Percentiles rank a stretch among this genome's conserved stretches.
Evolutionary conservation across 1,284 basidiomycete genomes (phyloP).

Genomic region (Singerocomus inundabilis): DNA sequence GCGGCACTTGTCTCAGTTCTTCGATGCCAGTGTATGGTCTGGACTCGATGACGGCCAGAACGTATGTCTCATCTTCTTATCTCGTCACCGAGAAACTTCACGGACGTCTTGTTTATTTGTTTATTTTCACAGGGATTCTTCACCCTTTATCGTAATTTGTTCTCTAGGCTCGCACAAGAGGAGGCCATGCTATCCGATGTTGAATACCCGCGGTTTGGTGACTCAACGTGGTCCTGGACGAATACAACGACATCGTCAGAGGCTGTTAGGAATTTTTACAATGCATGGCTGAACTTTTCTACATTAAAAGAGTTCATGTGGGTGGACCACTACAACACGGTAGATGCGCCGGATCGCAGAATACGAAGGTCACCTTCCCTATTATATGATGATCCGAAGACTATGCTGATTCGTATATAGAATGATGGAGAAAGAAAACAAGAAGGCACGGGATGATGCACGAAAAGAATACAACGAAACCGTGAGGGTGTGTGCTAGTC

Average conservation of each 20-base stretch:
- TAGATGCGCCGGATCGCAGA: conserved; percentile 85
- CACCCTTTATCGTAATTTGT: conserved; percentile 87
- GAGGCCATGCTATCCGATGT: conserved; percentile 63
- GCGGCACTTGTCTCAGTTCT: conserved; percentile 83
- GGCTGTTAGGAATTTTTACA: conserved; percentile 78
- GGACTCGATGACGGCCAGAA: conserved; percentile 70
- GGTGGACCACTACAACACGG: conserved; percentile 82
- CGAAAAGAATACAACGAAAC: conserved; percentile 93
- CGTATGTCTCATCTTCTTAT: conserved; percentile 42
- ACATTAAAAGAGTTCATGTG: conserved; percentile 91
- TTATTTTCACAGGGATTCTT: conserved; percentile 73
- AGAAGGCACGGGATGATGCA: conserved; percentile 84
- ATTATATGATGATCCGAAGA: not conserved
- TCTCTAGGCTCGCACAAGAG: conserved; percentile 80
- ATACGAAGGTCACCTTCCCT: conserved; percentile 61
- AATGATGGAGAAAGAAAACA: conserved; percentile 96
- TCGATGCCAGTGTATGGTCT: conserved; percentile 75
- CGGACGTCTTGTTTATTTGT: not conserved
- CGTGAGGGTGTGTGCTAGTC: conserved; percentile 58
- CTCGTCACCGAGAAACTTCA: not conserved
- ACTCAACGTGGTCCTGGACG: conserved; percentile 73
- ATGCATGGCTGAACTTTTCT: conserved; percentile 83
- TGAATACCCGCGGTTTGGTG: conserved; percentile 83
- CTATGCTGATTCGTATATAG: conserved; percentile 37
- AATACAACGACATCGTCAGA: conserved; percentile 41